Evolutionary conservation across 2,329 filamentous ascomycete genomes (phyloP).

Genomic region (Talaromyces funiculosus): DNA sequence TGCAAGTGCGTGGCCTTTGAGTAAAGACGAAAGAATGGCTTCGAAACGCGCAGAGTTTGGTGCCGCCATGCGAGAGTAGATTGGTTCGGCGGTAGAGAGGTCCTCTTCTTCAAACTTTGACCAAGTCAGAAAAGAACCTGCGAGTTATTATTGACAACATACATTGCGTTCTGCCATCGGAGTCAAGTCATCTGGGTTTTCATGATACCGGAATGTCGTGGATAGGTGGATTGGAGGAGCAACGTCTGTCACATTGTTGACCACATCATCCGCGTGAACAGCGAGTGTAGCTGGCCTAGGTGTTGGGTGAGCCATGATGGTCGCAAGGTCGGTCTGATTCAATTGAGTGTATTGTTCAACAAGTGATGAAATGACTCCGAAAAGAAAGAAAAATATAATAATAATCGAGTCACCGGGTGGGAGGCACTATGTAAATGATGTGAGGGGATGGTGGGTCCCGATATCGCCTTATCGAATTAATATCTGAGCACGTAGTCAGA

Average conservation of each 20-base stretch:
- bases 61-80: slow-evolving; percentile 76
- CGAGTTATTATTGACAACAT: slow-evolving; percentile 21
- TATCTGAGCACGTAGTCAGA: background rate
- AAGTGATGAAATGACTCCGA: background rate
- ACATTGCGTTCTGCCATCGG: slow-evolving; percentile 48
- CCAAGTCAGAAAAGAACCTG: background rate
- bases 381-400: background rate
- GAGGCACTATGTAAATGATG: background rate
- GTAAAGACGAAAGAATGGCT: slow-evolving; percentile 66
- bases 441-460: slow-evolving; percentile 8
- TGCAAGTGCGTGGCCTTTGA: slow-evolving; percentile 61
- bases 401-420: background rate
- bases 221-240: slow-evolving; percentile 77
- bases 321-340: background rate
- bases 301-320: slow-evolving; percentile 4
- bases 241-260: slow-evolving; percentile 64
- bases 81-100: slow-evolving; percentile 43
- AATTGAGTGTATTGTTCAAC: background rate
- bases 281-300: slow-evolving; percentile 13
- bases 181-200: slow-evolving; percentile 57
- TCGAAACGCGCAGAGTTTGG: slow-evolving; percentile 84
- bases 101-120: background rate
- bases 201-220: slow-evolving; percentile 71
- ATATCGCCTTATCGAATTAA: slow-evolving; percentile 5
- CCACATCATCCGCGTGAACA: slow-evolving; percentile 22